phyloP scores from a whole-genome alignment of 2,329 filamentous ascomycete species.

The Aspergillus pseudonomiae region DNA sequence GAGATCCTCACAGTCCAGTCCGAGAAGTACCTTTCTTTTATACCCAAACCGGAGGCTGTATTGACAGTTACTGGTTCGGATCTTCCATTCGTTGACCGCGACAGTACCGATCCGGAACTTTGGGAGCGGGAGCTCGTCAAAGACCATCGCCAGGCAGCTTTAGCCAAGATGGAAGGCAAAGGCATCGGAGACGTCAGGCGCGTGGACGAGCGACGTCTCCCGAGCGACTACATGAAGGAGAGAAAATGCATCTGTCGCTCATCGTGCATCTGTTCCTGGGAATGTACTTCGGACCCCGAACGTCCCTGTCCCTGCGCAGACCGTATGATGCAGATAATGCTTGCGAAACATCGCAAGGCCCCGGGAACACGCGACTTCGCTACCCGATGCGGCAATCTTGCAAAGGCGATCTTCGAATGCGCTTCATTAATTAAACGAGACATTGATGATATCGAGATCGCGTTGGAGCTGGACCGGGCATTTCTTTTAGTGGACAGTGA shows the following conservation, averaged over 20 bases:
- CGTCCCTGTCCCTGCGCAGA: conserved; percentile 40
- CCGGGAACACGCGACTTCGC: conserved; percentile 22
- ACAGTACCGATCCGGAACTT: conserved; percentile 15
- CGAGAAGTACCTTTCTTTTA: conserved; percentile 39
- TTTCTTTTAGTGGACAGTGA: conserved; percentile 33
- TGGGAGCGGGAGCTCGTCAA: conserved; percentile 32
- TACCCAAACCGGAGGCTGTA: conserved; percentile 18
- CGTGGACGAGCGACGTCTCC: conserved; percentile 24
- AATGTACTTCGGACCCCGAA: conserved; percentile 36
- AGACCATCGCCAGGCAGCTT: conserved; percentile 36
- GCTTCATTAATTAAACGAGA: conserved; percentile 29
- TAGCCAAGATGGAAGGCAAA: conserved; percentile 39
- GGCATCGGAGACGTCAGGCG: conserved; percentile 39
- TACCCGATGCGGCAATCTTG: conserved; percentile 30
- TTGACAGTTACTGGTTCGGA: conserved; percentile 18
- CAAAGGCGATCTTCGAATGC: conserved; percentile 35
- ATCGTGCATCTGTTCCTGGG: conserved; percentile 35
- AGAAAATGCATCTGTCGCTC: conserved; percentile 41
- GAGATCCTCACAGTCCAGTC: conserved; percentile 36
- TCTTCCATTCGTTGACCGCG: conserved; percentile 31
- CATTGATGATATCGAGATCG: conserved; percentile 23
- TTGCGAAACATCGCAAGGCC: conserved; percentile 24
- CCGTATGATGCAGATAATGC: conserved; percentile 36
- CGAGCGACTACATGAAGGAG: conserved; percentile 33
- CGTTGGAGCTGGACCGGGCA: conserved; percentile 27